Conservation (phyloP, 768 basidiomycete species). For the Panus rudis region DNA sequence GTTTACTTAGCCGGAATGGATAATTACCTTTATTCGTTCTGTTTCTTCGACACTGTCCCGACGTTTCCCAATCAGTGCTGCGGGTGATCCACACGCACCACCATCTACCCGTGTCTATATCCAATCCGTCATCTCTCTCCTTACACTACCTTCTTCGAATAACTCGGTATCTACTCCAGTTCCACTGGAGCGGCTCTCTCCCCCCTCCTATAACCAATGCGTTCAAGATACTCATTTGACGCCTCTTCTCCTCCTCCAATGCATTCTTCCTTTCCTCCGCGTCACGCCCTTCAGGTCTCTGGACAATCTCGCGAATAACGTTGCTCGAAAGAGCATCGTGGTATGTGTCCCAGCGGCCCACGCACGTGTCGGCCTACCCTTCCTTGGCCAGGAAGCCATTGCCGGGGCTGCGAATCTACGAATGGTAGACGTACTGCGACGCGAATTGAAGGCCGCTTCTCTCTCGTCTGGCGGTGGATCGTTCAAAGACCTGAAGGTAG, state of each 20-base stretch:
- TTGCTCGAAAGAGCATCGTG: constrained; percentile 43
- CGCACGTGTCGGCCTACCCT: constrained; percentile 70
- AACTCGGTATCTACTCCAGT: constrained; percentile 32
- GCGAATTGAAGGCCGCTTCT: constrained; percentile 58
- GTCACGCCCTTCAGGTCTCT: constrained; percentile 49
- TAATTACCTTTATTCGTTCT: constrained; percentile 75
- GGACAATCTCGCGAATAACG: constrained; percentile 41
- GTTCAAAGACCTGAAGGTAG: constrained; percentile 62
- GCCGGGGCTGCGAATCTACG: constrained; percentile 66
- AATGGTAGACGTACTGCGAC: constrained; percentile 63
- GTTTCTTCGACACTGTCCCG: constrained; percentile 73
- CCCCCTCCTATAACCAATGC: constrained; percentile 59
- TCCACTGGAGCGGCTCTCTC: constrained; percentile 65
- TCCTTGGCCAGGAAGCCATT: constrained; percentile 60
- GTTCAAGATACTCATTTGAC: constrained; percentile 69
- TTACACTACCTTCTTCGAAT: constrained; percentile 43
- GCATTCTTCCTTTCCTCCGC: constrained; percentile 70
- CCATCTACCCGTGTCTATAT: constrained; percentile 63
- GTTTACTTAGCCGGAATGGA: constrained; percentile 51
- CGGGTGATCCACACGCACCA: constrained; percentile 76
- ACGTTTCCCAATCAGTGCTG: constrained; percentile 68
- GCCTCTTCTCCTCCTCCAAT: constrained; percentile 71
- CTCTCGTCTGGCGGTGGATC: constrained; percentile 47
- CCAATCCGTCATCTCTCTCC: constrained; percentile 71
- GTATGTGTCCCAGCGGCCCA: constrained; percentile 71